Evolutionary conservation across 768 basidiomycete genomes (phyloP).

Genomic region (Hygrophoropsis aurantiaca): DNA sequence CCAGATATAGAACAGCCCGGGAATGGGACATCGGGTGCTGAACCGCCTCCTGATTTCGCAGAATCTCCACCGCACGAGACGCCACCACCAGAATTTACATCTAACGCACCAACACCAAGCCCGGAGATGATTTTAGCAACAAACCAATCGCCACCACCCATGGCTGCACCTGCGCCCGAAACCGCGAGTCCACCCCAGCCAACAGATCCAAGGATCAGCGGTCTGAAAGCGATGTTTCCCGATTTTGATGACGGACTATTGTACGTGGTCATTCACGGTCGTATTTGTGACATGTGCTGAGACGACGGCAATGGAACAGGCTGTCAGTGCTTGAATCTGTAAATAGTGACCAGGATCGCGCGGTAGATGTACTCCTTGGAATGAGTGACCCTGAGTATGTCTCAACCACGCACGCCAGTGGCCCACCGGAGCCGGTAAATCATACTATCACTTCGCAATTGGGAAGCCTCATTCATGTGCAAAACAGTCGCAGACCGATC

Average conservation of each 20-base stretch:
- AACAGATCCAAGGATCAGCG: slow-evolving; percentile 50
- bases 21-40: not conserved
- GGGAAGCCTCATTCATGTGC: not conserved
- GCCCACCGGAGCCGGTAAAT: slow-evolving; percentile 16
- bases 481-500: slow-evolving; percentile 52
- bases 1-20: not conserved
- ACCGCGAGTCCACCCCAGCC: not conserved
- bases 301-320: slow-evolving; percentile 30
- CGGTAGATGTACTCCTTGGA: slow-evolving; percentile 73
- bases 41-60: not conserved
- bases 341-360: slow-evolving; percentile 67
- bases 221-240: slow-evolving; percentile 71
- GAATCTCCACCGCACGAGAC: not conserved
- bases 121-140: not conserved
- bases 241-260: slow-evolving; percentile 76
- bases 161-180: not conserved
- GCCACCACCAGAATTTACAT: not conserved
- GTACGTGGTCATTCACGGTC: slow-evolving; percentile 38
- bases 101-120: not conserved
- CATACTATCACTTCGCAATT: not conserved
- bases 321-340: slow-evolving; percentile 74
- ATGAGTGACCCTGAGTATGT: slow-evolving; percentile 85
- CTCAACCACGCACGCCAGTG: slow-evolving; percentile 28
- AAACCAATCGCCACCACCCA: not conserved
- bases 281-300: not conserved